Evolutionary conservation across 305 asterid species (phyloP).

Genomic region (Fraxinus sp.): DNA sequence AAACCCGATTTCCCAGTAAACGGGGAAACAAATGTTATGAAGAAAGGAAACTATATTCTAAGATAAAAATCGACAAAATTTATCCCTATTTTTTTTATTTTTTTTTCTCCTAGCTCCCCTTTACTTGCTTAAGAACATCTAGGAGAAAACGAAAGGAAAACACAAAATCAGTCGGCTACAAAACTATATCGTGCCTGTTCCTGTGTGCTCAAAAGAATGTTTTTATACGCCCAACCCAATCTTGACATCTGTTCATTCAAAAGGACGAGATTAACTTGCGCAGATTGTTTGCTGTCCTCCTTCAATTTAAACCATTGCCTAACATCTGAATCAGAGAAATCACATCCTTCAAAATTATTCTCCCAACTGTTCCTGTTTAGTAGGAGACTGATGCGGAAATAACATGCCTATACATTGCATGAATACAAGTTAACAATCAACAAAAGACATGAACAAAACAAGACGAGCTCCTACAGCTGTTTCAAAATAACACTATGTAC

Average conservation of each 20-base stretch:
- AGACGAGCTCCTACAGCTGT: not conserved
- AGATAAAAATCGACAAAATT: not conserved
- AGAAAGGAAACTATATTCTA: not conserved
- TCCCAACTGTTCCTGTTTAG: conserved; percentile 30
- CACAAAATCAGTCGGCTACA: conserved; percentile 35
- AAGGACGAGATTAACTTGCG: conserved; percentile 28
- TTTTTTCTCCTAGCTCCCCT: not conserved
- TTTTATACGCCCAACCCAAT: conserved; percentile 67
- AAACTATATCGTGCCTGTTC: conserved; percentile 74
- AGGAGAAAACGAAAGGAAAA: not conserved
- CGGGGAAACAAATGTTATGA: not conserved
- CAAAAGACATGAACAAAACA: not conserved
- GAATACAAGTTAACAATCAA: not conserved
- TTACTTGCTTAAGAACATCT: not conserved
- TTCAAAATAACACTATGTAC: not conserved
- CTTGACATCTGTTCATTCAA: conserved; percentile 53
- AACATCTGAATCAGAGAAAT: conserved; percentile 27
- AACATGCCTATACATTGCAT: conserved; percentile 56
- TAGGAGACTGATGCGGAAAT: conserved; percentile 52
- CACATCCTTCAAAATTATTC: conserved; percentile 29
- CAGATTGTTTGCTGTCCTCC: conserved; percentile 58
- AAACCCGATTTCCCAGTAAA: not conserved
- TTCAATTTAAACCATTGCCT: conserved; percentile 56
- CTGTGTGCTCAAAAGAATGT: conserved; percentile 61
- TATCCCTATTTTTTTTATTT: not conserved